Evolutionary conservation across 31 red algal species (phyloP).

Genomic region (Asparagopsis taxiformis): DNA sequence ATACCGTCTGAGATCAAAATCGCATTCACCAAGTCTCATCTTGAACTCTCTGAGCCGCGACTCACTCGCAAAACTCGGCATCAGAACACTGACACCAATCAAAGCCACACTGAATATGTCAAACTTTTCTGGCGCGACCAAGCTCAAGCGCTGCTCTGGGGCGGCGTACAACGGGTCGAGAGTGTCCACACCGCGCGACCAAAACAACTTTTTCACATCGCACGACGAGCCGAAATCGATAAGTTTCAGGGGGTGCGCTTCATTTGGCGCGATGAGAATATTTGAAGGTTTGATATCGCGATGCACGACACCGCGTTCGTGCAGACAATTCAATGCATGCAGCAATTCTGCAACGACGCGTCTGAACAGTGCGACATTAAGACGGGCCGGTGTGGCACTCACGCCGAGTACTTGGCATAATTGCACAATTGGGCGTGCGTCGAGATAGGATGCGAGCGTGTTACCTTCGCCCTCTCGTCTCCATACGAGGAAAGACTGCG

Average conservation of each 20-base stretch:
- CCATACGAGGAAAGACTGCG: slow-evolving; percentile 71
- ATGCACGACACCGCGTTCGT: slow-evolving; percentile 65
- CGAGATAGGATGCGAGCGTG: slow-evolving; percentile 52
- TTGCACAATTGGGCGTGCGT: background rate
- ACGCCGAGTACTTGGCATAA: slow-evolving; percentile 24
- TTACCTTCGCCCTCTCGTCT: slow-evolving; percentile 32
- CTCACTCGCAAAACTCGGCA: slow-evolving; percentile 27
- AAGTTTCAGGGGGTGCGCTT: slow-evolving; percentile 21
- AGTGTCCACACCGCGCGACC: slow-evolving; percentile 35
- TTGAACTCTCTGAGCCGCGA: slow-evolving; percentile 14
- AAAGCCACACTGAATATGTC: slow-evolving; percentile 82
- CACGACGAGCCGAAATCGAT: slow-evolving; percentile 78
- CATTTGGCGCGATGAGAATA: slow-evolving; percentile 38
- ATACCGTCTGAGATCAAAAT: slow-evolving; percentile 22
- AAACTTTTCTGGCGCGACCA: slow-evolving; percentile 43
- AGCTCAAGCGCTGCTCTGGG: slow-evolving; percentile 49
- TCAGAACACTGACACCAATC: slow-evolving; percentile 49
- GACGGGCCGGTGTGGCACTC: background rate
- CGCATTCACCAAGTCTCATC: slow-evolving; percentile 3
- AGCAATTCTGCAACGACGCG: slow-evolving; percentile 42
- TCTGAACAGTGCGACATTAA: slow-evolving; percentile 24
- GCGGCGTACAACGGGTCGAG: slow-evolving; percentile 78
- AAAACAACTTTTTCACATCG: slow-evolving; percentile 25
- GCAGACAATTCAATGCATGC: slow-evolving; percentile 42
- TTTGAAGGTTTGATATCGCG: slow-evolving; percentile 82